Conservation (phyloP, 129 eudicot species). For the Solidago caesia region DNA sequence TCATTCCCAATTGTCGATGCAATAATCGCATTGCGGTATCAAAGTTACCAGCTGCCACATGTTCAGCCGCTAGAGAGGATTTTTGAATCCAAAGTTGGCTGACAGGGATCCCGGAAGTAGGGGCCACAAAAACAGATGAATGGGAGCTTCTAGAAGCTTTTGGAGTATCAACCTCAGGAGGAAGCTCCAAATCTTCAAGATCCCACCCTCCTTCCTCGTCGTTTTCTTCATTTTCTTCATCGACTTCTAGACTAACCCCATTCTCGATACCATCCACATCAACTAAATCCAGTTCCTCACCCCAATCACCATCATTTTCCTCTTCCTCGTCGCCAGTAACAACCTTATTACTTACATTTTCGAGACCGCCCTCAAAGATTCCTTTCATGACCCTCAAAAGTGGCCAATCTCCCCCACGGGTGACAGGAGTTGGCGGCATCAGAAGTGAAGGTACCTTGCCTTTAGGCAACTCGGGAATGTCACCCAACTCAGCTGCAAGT, state of each 20-base stretch:
- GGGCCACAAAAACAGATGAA: conserved; percentile 34
- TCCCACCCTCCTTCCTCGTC: conserved; percentile 53
- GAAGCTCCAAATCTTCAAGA: conserved; percentile 51
- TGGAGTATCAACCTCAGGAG: conserved; percentile 41
- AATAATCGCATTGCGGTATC: conserved; percentile 61
- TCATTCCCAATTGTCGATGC: conserved; percentile 54
- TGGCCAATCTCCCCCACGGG: conserved; percentile 65
- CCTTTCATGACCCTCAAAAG: conserved; percentile 53
- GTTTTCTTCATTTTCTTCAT: conserved; percentile 37
- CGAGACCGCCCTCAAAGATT: conserved; percentile 51
- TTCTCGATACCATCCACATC: conserved; percentile 25
- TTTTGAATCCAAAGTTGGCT: conserved; percentile 60
- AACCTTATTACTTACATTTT: conserved; percentile 30
- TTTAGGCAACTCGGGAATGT: conserved; percentile 40
- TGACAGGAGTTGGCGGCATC: conserved; percentile 49
- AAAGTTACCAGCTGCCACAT: conserved; percentile 61
- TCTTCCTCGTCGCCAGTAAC: conserved; percentile 46
- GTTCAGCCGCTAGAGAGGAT: conserved; percentile 59
- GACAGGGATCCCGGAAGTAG: conserved; percentile 52
- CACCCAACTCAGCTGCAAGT: conserved; percentile 38
- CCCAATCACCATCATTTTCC: conserved; percentile 61
- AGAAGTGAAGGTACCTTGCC: conserved; percentile 47
- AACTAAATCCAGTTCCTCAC: conserved; percentile 41
- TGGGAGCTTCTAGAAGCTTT: conserved; percentile 37
- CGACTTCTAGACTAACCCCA: conserved; percentile 25